Conservation (phyloP, 257 asterid species). For the Cynanchum wilfordii region DNA sequence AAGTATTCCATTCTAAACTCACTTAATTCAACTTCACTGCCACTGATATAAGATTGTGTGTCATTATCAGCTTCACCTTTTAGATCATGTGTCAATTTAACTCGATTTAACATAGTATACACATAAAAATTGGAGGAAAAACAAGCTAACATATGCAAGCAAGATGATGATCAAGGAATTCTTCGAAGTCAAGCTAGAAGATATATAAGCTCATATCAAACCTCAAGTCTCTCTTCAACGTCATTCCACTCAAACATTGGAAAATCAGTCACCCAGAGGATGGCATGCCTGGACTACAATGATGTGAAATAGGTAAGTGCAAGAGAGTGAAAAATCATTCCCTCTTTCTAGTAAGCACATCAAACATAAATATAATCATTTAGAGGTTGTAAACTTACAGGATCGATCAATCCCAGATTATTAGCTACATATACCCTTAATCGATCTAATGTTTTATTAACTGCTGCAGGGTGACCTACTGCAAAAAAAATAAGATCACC, state of each 20-base stretch:
- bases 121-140: not conserved
- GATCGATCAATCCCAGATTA: slow-evolving; percentile 73
- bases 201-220: slow-evolving; percentile 27
- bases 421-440: slow-evolving; percentile 64
- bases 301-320: slow-evolving; percentile 20
- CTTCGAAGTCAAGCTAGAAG: slow-evolving; percentile 1
- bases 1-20: not conserved
- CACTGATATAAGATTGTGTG: not conserved
- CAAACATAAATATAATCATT: not conserved
- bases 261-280: slow-evolving; percentile 98
- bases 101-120: not conserved
- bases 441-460: slow-evolving; percentile 74
- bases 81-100: too few species aligned
- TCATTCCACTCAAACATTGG: slow-evolving; percentile 99
- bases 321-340: slow-evolving; percentile 17
- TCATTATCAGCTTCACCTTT: too few species aligned
- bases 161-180: slow-evolving; percentile 4
- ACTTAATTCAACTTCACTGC: not conserved
- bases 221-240: slow-evolving; percentile 88
- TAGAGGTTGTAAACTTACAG: slow-evolving; percentile 41
- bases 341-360: slow-evolving; percentile 2
- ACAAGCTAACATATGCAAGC: not conserved
- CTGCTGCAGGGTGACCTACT: slow-evolving; percentile 64
- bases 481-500: slow-evolving; percentile 95
- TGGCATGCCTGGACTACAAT: slow-evolving; percentile 69